Conservation (phyloP, 2,329 filamentous ascomycete species). For the Pyrenophora teres region DNA sequence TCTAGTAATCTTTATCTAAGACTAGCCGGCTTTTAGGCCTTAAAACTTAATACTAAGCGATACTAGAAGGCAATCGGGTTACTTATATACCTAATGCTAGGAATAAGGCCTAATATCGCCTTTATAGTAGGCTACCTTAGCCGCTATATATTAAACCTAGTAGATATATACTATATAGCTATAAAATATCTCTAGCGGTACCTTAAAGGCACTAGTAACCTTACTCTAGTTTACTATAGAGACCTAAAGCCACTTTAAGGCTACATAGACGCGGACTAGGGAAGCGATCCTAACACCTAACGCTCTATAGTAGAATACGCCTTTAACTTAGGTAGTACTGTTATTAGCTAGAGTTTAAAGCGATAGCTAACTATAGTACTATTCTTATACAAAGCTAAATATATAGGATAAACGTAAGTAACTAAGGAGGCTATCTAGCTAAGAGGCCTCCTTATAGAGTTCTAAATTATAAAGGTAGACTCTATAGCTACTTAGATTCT, state of each 20-base stretch:
- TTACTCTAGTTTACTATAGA: conserved; percentile 8
- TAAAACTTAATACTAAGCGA: too few relatives aligned
- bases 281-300: conserved; percentile 5
- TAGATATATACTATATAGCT: conserved; percentile 10
- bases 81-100: conserved; percentile 28
- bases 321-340: too few relatives aligned
- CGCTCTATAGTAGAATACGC: conserved; percentile 27
- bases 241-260: conserved; percentile 15
- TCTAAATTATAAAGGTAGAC: too few relatives aligned
- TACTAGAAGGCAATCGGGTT: conserved; percentile 8
- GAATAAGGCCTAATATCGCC: conserved; percentile 20
- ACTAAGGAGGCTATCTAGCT: too few relatives aligned
- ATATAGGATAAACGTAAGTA: too few relatives aligned
- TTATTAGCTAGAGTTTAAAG: conserved; percentile 28
- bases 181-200: conserved; percentile 2
- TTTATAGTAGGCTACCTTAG: conserved; percentile 19
- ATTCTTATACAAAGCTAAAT: conserved; percentile 25
- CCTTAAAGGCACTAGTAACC: conserved; percentile 8
- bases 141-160: conserved; percentile 16
- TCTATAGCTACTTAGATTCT: too few relatives aligned
- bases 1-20: too few relatives aligned
- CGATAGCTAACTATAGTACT: conserved; percentile 20
- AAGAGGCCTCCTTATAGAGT: too few relatives aligned
- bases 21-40: too few relatives aligned
- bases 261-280: conserved; percentile 27